A percentile compares a stretch with the other conserved stretches of the same genome.
Conservation (phyloP, 169 alveolate species). For the Plasmodium coatneyi region DNA sequence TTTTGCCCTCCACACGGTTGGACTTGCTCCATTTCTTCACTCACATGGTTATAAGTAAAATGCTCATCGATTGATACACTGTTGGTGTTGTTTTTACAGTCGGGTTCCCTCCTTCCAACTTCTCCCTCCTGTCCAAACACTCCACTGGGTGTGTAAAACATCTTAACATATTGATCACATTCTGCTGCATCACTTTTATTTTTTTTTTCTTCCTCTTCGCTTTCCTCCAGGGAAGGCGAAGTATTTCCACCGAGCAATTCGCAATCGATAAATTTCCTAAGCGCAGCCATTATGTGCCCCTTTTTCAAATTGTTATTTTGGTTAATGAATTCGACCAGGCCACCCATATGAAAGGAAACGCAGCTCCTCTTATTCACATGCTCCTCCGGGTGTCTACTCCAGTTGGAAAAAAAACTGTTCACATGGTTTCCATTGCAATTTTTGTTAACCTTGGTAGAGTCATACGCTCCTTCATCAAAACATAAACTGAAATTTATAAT, state of each 20-base stretch:
- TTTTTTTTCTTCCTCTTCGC: constrained; percentile 15
- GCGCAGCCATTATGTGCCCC: background rate
- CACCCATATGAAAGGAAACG: constrained; percentile 28
- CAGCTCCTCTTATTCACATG: background rate
- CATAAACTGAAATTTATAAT: constrained; percentile 25
- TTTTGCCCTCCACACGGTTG: background rate
- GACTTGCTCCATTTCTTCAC: background rate
- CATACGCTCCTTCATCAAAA: constrained; percentile 39
- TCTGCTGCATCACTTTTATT: constrained; percentile 25
- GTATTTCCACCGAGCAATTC: constrained; percentile 3
- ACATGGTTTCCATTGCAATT: background rate
- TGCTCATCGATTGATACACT: background rate
- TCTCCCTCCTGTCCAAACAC: constrained; percentile 19
- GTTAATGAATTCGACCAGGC: constrained; percentile 30
- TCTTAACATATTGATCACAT: constrained; percentile 33
- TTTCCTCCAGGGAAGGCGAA: background rate
- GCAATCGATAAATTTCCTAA: constrained; percentile 28
- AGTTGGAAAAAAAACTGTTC: constrained; percentile 5
- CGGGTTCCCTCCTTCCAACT: background rate
- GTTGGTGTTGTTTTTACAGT: background rate
- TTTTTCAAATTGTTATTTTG: constrained; percentile 9
- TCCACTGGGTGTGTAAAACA: background rate
- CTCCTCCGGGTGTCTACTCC: background rate
- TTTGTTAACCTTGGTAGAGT: background rate
- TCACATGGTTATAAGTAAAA: background rate